Percentiles rank a stretch among this genome's conserved stretches.
Conservation (phyloP, 2,329 filamentous ascomycete species). For the Pseudocercospora cruenta region DNA sequence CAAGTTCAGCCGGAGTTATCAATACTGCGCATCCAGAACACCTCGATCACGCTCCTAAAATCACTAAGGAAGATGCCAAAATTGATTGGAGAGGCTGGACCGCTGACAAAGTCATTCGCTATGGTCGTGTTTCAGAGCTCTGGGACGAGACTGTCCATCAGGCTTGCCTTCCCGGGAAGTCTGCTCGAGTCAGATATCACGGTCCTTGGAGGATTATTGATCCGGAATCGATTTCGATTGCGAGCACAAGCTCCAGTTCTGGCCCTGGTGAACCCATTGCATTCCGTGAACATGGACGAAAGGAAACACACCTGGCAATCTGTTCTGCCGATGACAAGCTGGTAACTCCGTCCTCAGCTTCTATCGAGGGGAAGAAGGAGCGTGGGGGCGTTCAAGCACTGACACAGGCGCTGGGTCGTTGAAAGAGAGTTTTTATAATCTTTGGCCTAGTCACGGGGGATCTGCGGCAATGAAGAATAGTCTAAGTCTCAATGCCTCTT, state of each 20-base stretch:
- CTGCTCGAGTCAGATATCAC: slow-evolving; percentile 29
- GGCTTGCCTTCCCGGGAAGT: slow-evolving; percentile 16
- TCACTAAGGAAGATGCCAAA: slow-evolving; percentile 65
- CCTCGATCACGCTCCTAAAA: slow-evolving; percentile 68
- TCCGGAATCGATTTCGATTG: background rate
- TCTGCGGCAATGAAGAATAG: too few relatives aligned
- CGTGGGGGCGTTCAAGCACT: slow-evolving; percentile 26
- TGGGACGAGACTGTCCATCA: slow-evolving; percentile 59
- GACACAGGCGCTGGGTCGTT: slow-evolving; percentile 13
- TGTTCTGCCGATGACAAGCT: slow-evolving; percentile 25
- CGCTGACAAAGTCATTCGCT: slow-evolving; percentile 58
- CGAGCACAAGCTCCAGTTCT: background rate
- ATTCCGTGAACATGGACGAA: slow-evolving; percentile 9
- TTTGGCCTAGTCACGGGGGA: too few relatives aligned
- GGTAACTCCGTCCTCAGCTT: slow-evolving; percentile 27
- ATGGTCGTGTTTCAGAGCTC: slow-evolving; percentile 65
- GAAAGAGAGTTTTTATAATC: background rate
- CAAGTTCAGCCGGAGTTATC: slow-evolving; percentile 36
- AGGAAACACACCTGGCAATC: slow-evolving; percentile 20
- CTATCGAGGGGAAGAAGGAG: slow-evolving; percentile 30
- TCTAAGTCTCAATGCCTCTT: too few relatives aligned
- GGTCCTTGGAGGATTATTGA: slow-evolving; percentile 28
- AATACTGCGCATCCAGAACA: slow-evolving; percentile 30
- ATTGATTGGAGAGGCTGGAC: slow-evolving; percentile 64
- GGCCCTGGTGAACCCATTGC: slow-evolving; percentile 7